Evolutionary conservation across 129 eudicot genomes (phyloP).

Genomic region (Flaveria brownii): DNA sequence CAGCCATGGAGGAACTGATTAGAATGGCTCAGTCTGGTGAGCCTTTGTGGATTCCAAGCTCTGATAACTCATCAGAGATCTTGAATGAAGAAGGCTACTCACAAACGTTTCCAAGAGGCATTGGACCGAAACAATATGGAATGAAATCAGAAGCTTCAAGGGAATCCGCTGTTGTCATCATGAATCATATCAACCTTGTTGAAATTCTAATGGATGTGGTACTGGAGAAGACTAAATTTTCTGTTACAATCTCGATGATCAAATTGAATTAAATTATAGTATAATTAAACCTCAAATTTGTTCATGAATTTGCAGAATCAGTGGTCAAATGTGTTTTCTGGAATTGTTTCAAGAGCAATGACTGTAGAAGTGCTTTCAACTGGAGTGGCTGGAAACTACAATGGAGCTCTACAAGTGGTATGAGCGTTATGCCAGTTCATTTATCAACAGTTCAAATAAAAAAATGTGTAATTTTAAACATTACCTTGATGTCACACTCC

Average conservation of each 20-base stretch:
- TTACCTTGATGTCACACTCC: not conserved
- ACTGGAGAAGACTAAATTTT: not conserved
- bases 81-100: constrained; percentile 51
- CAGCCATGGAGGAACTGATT: constrained; percentile 67
- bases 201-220: constrained; percentile 74
- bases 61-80: constrained; percentile 33
- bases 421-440: not conserved
- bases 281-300: not conserved
- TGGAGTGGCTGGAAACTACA: constrained; percentile 64
- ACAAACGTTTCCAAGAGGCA: constrained; percentile 49
- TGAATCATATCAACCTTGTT: constrained; percentile 57
- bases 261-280: not conserved
- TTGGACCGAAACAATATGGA: constrained; percentile 38
- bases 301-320: constrained; percentile 43
- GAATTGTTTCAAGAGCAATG: constrained; percentile 64
- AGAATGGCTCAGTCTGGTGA: constrained; percentile 51
- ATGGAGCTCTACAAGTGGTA: constrained; percentile 99
- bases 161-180: constrained; percentile 49
- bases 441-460: constrained; percentile 4
- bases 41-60: constrained; percentile 54
- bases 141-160: constrained; percentile 58
- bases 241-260: not conserved
- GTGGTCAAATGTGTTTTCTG: constrained; percentile 59
- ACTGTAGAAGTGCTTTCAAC: constrained; percentile 64
- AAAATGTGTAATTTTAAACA: not conserved